A percentile compares a stretch with the other conserved stretches of the same genome.
Evolutionary conservation across 805 yeast genomes (phyloP).

Genomic region (Blastobotrys mokoenaii): DNA sequence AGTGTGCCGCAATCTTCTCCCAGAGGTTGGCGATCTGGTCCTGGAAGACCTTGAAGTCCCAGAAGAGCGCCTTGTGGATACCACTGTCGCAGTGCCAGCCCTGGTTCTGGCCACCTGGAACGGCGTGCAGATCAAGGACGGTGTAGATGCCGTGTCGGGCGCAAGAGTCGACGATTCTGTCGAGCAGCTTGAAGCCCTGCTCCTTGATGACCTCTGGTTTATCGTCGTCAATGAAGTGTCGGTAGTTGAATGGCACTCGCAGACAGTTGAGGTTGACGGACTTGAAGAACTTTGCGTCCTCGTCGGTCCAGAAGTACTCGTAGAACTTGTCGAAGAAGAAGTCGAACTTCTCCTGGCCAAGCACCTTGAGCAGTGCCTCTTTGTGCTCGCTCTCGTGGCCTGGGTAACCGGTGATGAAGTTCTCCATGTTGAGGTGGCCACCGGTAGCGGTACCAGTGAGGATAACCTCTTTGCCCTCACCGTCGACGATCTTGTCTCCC

Average conservation of each 20-base stretch:
- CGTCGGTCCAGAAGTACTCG: conserved; percentile 46
- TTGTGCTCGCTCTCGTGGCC: conserved; percentile 48
- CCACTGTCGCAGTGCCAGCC: conserved; percentile 47
- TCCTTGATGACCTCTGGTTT: conserved; percentile 37
- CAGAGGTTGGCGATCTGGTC: conserved; percentile 40
- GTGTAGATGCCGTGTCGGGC: conserved; percentile 40
- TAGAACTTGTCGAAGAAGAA: conserved; percentile 44
- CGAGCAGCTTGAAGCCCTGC: conserved; percentile 39
- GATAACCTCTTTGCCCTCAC: conserved; percentile 33
- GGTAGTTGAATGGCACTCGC: conserved; percentile 45
- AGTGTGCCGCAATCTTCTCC: conserved; percentile 38
- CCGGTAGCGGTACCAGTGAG: conserved; percentile 43
- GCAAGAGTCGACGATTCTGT: conserved; percentile 37
- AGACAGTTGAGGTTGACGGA: conserved; percentile 38
- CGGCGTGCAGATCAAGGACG: conserved; percentile 41
- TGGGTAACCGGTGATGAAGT: conserved; percentile 48
- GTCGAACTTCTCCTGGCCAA: conserved; percentile 41
- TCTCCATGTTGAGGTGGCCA: conserved; percentile 44
- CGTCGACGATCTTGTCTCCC: conserved; percentile 43
- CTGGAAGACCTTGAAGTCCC: conserved; percentile 43
- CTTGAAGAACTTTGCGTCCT: conserved; percentile 40
- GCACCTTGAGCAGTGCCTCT: conserved; percentile 30
- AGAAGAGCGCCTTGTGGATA: conserved; percentile 39
- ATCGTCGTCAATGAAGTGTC: conserved; percentile 41
- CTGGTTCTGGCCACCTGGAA: conserved; percentile 48